Percentiles rank a stretch among this genome's conserved stretches.
phyloP scores from a whole-genome alignment of 169 alveolate species.

The Plasmodium vivax region DNA sequence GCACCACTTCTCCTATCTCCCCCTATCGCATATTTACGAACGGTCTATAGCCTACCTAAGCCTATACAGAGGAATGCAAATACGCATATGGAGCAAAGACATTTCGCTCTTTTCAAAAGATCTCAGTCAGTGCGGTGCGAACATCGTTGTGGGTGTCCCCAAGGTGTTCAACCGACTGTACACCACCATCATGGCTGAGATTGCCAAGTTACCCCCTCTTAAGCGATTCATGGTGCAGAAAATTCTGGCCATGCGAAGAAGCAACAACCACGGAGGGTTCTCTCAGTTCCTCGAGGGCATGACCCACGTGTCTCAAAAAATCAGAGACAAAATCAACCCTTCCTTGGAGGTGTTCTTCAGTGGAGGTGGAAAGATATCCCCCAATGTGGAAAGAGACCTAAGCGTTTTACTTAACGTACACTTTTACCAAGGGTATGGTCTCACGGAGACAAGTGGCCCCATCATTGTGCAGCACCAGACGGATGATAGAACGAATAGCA shows the following conservation, averaged over 20 bases:
- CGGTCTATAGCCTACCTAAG: conserved; percentile 81
- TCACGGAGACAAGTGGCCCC: conserved; percentile 63
- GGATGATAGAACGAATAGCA: neutral
- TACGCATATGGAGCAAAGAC: conserved; percentile 43
- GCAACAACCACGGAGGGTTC: neutral
- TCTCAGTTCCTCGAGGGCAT: neutral
- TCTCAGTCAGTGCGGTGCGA: neutral
- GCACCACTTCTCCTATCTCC: conserved; percentile 92
- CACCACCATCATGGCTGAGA: neutral
- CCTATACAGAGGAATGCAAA: conserved; percentile 3
- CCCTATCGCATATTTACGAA: conserved; percentile 96
- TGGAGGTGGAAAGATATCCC: conserved; percentile 64
- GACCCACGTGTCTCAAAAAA: conserved; percentile 34
- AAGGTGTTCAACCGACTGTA: conserved; percentile 41
- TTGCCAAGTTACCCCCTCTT: conserved; percentile 3
- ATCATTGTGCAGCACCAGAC: neutral
- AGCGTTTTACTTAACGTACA: neutral
- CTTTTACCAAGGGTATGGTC: conserved; percentile 58
- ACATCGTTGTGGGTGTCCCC: conserved; percentile 44
- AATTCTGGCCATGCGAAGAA: neutral
- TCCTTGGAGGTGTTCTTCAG: neutral
- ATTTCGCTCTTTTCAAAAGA: neutral
- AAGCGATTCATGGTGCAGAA: conserved; percentile 13
- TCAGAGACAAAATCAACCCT: conserved; percentile 46
- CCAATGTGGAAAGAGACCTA: conserved; percentile 32